phyloP scores from a whole-genome alignment of 75 land plant genomes.

The Cupressus sempervirens region DNA sequence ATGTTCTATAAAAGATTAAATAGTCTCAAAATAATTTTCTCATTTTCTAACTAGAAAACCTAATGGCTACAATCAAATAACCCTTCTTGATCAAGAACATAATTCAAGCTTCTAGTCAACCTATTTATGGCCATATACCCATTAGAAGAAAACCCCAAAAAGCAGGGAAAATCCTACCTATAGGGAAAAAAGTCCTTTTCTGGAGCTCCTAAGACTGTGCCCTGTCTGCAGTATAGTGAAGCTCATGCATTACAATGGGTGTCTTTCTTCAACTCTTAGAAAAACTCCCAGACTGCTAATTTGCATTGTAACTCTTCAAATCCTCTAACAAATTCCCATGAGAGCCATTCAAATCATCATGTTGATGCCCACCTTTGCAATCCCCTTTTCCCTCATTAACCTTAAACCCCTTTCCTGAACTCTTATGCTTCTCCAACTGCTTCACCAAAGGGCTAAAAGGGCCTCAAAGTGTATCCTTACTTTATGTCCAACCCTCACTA shows the following conservation, averaged over 20 bases:
- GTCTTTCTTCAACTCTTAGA: constrained; percentile 1
- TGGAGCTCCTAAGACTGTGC: constrained; percentile 23
- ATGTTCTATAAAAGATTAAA: neutral
- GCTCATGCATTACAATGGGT: constrained; percentile 16
- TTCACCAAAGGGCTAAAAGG: neutral
- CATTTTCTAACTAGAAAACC: neutral
- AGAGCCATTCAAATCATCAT: neutral
- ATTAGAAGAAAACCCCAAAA: constrained; percentile 9
- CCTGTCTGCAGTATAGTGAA: constrained; percentile 25
- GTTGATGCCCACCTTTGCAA: neutral
- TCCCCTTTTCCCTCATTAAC: neutral
- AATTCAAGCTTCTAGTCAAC: constrained; percentile 38
- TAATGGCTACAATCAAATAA: neutral
- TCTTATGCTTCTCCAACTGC: constrained; percentile 4
- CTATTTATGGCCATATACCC: constrained; percentile 14
- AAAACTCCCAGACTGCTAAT: constrained; percentile 9
- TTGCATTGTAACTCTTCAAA: constrained; percentile 19
- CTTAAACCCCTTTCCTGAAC: neutral
- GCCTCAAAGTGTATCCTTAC: constrained; percentile 22
- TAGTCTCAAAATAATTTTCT: neutral
- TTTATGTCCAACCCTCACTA: constrained; percentile 45
- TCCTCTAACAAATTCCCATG: constrained; percentile 10
- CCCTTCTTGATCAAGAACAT: constrained; percentile 25
- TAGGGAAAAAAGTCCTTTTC: constrained; percentile 28
- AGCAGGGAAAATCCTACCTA: constrained; percentile 7